Base-by-base conservation (phyloP, 2,329 filamentous ascomycete genomes). In the Talaromyces sp. region DNA sequence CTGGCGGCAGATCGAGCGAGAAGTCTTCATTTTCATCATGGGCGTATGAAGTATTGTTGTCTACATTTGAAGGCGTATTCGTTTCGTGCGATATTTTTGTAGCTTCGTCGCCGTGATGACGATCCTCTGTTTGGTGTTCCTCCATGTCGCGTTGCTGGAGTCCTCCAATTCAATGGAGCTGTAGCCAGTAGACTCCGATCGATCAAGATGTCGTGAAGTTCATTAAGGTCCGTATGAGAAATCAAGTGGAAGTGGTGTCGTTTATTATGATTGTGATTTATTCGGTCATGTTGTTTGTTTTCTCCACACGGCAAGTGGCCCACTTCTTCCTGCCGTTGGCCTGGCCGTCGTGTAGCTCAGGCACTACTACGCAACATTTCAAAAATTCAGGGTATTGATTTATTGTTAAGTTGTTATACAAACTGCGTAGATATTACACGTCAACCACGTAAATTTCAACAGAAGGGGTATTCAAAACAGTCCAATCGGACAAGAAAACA, bases 251-350 rank as follows among this genome's bases (percentile, higher is more conserved):
- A 22, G n/a, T 10, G 6, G 33, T 37, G 50, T 54, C n/a, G 27
- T 58, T 58, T 39, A 22, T 58, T 58, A 24, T 57, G 31, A 24
- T 57, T 22, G 31, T 57, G 14, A 41, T 57, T 57, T 39, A 57
- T 57, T 35, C 14, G 37, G 45, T 31, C 19, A 50, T 58, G 59
- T 66, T 66, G 64, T 66, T 66, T 66, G 60, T 66, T 66, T 66
- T 62, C 64, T 66, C 64, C 64, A 62, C 60, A 66, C 59, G 64
- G 64, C 59, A 62, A 35, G 64, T 19, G 63, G 58, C 52, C 64
- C 64, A 57, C 60, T 50, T 47, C 37, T 11, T 33, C 49, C 52
- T 11, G 14, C 43, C 58, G 45, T 62, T 65, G 63, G 57, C 63
- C 57, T 52, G 62, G 62, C 56, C 62, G 62, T 45, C 47, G 22